These are phyloP conservation scores for Tetrahymena thermophila DNA, from an alignment of 73 alveolate genomes.

Conservation along the genomic window DNA sequence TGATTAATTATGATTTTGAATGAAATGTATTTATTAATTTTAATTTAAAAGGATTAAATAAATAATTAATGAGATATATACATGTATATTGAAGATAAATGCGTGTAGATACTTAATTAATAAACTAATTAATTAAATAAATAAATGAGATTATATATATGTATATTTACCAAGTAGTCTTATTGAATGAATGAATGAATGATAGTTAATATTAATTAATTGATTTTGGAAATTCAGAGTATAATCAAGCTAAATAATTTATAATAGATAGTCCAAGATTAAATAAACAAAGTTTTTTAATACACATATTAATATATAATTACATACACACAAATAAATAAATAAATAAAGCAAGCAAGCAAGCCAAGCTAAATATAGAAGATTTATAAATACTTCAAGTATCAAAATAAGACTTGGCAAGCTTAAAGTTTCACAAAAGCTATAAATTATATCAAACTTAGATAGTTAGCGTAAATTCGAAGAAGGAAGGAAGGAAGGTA, in stretches of 20 bases:
- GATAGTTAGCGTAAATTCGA: not conserved
- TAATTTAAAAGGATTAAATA: too few species aligned
- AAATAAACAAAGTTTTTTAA: not conserved
- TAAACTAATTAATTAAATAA: too few species aligned
- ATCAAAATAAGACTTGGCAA: not conserved
- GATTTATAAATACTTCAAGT: not conserved
- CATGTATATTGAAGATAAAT: too few species aligned
- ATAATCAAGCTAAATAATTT: not conserved
- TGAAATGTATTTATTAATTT: not conserved
- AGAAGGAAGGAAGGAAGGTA: not conserved
- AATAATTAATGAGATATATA: too few species aligned
- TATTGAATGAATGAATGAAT: not conserved
- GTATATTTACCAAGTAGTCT: not conserved
- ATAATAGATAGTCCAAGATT: not conserved
- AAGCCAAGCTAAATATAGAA: not conserved
- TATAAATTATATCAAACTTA: not conserved
- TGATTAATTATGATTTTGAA: too few species aligned
- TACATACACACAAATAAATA: not conserved
- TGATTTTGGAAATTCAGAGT: not conserved
- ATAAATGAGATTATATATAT: not conserved
- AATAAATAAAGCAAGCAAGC: not conserved
- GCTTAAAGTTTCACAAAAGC: not conserved
- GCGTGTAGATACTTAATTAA: not conserved
- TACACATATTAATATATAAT: too few species aligned
- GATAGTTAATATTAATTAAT: not conserved